Evolutionary conservation across 495 filamentous ascomycete genomes (phyloP), one percentile per base, ranked within the genome.

Genomic region (Penicillium salamii): DNA sequence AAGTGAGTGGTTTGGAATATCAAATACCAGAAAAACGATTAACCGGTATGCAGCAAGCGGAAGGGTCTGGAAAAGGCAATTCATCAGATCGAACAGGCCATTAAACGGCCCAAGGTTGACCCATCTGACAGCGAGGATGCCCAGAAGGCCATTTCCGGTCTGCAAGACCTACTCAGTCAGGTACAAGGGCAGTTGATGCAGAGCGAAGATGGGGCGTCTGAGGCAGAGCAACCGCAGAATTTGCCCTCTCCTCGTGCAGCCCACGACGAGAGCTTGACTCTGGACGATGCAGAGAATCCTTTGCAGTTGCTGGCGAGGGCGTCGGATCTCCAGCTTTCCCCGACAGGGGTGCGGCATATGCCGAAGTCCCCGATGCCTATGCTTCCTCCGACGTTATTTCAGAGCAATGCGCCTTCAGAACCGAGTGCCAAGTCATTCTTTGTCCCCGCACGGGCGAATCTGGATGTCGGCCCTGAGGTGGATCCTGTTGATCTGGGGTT

Each of bases 281-380:
- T 89, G 5, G 85, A 87, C 50, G 85, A 88, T 66, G 85, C 85
- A 14, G 86, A 89, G 54, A 89, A 89, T 49, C 86, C 86, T 0
- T 65, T 89, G 8, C 85, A 89, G 57, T 63, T 89, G 2, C 76
- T 89, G 17, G 86, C 86, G 3, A 72, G 84, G 15, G 85, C 86
- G 0, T 87, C 85, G 5, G 84, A 89, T 60, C 71, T 87, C 28
- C 78, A 84, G 42, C 69, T 82, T 7, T 81, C 79, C 3, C 78
- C 80, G 24, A 50, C 55, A 7, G 63, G 55, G 2, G 46, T 55
- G 32, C 59, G 53, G 2, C 57, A 53, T 36, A 39, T 21, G 14
- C 41, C 36, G 4, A 62, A 45, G 14, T 57, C 57, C n/a, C 46
- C 62, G 3, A 28, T 56, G 29, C 39, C 43, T 1, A 49, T 52